Percentiles rank a stretch among this genome's conserved stretches.
Evolutionary conservation across 2,329 filamentous ascomycete species (phyloP).

Genomic region (Xylariales sp.): DNA sequence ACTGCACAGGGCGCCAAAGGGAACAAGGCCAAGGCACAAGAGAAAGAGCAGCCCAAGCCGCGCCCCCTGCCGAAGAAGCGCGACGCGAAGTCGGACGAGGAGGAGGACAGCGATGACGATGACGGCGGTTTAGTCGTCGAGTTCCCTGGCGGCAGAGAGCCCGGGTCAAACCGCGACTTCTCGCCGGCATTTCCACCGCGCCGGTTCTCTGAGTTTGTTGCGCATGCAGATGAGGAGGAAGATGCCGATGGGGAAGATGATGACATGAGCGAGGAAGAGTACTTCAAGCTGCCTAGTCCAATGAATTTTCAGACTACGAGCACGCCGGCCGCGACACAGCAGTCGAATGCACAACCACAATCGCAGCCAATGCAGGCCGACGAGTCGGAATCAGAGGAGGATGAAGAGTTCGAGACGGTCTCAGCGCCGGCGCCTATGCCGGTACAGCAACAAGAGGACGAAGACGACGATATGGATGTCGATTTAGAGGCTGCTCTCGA

Average conservation of each 20-base stretch:
- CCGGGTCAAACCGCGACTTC: slow-evolving; percentile 33
- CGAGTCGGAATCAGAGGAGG: slow-evolving; percentile 23
- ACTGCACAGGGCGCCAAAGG: slow-evolving; percentile 14
- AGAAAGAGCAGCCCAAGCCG: slow-evolving; percentile 3
- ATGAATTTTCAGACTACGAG: slow-evolving; percentile 34
- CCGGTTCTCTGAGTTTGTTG: slow-evolving; percentile 50
- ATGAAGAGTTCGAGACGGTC: slow-evolving; percentile 25
- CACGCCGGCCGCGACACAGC: slow-evolving; percentile 11
- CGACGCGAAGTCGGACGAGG: slow-evolving; percentile 29
- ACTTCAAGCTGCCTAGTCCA: slow-evolving; percentile 50
- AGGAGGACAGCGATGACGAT: slow-evolving; percentile 50
- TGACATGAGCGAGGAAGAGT: slow-evolving; percentile 30
- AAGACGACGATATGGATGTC: slow-evolving; percentile 31
- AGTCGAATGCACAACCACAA: slow-evolving; percentile 6
- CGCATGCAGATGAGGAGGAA: slow-evolving; percentile 39
- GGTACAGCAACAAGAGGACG: slow-evolving; percentile 18
- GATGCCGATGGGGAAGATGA: slow-evolving; percentile 42
- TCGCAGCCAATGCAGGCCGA: slow-evolving; percentile 20
- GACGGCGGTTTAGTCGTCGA: slow-evolving; percentile 56
- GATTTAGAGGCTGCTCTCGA: slow-evolving; percentile 26
- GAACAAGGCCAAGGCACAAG: slow-evolving; percentile 6
- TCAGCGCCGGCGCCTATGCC: not conserved
- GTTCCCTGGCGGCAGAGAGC: slow-evolving; percentile 48
- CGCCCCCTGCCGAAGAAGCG: slow-evolving; percentile 26
- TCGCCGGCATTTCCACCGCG: slow-evolving; percentile 44